These are phyloP conservation scores for Tetradesmus obliquus DNA, from an alignment of 139 green algal genomes.

Conservation along the genomic window DNA sequence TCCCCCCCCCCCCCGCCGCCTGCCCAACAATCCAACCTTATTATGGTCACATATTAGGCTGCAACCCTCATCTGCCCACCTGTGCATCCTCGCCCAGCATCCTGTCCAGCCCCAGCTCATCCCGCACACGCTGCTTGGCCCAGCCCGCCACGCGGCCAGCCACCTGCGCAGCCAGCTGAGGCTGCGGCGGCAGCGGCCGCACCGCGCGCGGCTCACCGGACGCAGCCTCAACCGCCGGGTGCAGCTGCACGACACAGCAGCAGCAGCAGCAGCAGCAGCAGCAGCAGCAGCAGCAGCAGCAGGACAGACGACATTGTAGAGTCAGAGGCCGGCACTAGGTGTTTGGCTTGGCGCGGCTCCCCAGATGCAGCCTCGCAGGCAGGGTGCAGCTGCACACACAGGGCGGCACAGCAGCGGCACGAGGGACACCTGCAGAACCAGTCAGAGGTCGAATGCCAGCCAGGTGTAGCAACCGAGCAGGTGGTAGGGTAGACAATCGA, in stretches of 20 bases:
- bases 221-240: neutral
- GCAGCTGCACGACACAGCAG: neutral
- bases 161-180: neutral
- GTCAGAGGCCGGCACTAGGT: neutral
- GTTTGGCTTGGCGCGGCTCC: neutral
- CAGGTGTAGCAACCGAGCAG: too few species aligned
- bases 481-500: too few species aligned
- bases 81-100: constrained; percentile 28
- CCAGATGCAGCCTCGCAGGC: neutral
- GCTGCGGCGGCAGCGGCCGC: neutral
- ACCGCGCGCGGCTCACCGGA: neutral
- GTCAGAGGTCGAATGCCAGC: too few species aligned
- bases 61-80: neutral
- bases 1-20: too few species aligned
- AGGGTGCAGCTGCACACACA: neutral
- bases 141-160: neutral
- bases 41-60: neutral
- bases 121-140: neutral
- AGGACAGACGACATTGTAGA: neutral
- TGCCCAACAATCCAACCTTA: neutral
- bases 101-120: constrained; percentile 19
- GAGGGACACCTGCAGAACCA: too few species aligned
- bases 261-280: too few species aligned
- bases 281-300: neutral
- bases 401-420: neutral